Evolutionary conservation across 352 stramenopile species (phyloP).

Genomic region (Phytopythium ostracodes): DNA sequence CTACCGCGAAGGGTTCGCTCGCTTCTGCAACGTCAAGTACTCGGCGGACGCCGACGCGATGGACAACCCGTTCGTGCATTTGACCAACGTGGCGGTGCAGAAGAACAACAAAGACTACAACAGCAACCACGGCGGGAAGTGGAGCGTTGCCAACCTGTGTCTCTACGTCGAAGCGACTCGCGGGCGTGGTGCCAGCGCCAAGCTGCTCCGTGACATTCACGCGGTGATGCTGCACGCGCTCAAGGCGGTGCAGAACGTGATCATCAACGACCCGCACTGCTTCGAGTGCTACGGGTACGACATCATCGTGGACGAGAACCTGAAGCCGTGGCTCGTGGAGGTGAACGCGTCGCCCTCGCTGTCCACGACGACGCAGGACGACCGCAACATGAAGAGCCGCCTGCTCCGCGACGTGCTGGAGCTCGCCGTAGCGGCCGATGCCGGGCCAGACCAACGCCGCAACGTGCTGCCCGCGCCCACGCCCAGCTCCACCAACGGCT

Average conservation of each 20-base stretch:
- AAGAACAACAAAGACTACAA: conserved; percentile 92
- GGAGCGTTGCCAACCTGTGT: conserved; percentile 83
- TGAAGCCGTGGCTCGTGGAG: conserved; percentile 93
- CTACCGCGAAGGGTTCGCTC: conserved; percentile 88
- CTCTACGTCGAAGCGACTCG: conserved; percentile 81
- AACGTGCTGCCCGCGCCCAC: conserved; percentile 28
- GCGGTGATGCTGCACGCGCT: conserved; percentile 86
- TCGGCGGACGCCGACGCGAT: conserved; percentile 80
- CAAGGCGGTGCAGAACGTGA: conserved; percentile 86
- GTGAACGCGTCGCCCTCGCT: conserved; percentile 80
- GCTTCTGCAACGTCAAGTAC: conserved; percentile 92
- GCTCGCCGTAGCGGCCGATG: conserved; percentile 47
- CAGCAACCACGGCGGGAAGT: conserved; percentile 87
- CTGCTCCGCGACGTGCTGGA: conserved; percentile 71
- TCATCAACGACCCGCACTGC: conserved; percentile 93
- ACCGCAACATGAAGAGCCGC: conserved; percentile 78
- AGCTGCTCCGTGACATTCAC: conserved; percentile 64
- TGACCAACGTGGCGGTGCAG: conserved; percentile 89
- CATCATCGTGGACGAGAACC: conserved; percentile 89
- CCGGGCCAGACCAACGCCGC: conserved; percentile 38
- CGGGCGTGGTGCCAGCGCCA: conserved; percentile 44
- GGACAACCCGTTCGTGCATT: conserved; percentile 89
- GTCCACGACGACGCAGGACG: conserved; percentile 60
- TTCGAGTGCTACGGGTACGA: conserved; percentile 96
- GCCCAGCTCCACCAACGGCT: conserved; percentile 57